Base-by-base conservation (phyloP, 106 monocot genomes). In the Acanthochlamys bracteata region DNA sequence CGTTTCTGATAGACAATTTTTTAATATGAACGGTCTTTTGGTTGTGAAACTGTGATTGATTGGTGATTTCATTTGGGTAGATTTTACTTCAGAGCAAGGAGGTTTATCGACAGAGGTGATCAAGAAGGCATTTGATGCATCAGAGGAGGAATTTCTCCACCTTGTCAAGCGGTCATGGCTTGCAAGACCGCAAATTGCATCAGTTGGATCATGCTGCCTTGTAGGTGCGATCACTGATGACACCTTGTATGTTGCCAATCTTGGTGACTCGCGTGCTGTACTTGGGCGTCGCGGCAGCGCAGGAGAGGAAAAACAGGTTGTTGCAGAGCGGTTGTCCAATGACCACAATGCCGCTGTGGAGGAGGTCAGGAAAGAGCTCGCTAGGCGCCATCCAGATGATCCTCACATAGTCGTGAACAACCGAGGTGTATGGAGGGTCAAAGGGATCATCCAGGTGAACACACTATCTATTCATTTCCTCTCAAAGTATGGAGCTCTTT, bases 361-460 rank as follows among this genome's bases (percentile, higher is more conserved):
- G 63, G 71, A 71, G 62, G 70, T 83, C 21, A 76, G 83, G 51
- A 64, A 49, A 67, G 83, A 83, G 59, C 63, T 83, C 21, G 53
- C 43, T 0, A 47, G 55, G 20, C 42, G 47, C 20, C 83, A 83
- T 33, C 78, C 83, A 0, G 83, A 83, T 46, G 83, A 83, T 45
- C 64, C 83, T 20, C 74, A 67, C 53, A 75, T 83, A 16, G 78
- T 83, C 0, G 59, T 83, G 13, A 51, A 64, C 54, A 75, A 14
- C 19, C 55, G 65, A 27, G 83, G 83, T 22, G 83, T 83, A 3
- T 83, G 83, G 83, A 69, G 83, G 15, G 74, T 83, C 47, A 83
- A 83, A 46, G 83, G 83, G n/a, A 78, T 83, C 47, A 83, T 83
- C 64, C 83, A 83, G 83, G 82, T 82, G 66, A 73, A 20, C 53